Conservation (phyloP, 2,329 filamentous ascomycete species). For the Trichoderma oligosporum region DNA sequence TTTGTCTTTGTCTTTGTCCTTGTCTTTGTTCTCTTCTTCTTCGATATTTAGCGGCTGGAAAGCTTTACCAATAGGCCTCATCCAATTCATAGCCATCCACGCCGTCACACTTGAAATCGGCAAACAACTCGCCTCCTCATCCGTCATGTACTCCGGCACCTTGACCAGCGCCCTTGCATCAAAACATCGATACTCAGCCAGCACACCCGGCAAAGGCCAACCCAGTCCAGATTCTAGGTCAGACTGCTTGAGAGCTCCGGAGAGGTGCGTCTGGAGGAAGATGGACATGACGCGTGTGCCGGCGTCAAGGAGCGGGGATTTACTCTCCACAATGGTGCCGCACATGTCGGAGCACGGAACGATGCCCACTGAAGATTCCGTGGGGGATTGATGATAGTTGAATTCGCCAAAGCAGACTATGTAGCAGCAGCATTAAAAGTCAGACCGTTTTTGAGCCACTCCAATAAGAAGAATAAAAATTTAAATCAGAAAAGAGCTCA, state of each 20-base stretch:
- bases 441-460: not conserved
- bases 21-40: not conserved
- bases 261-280: slow-evolving; percentile 56
- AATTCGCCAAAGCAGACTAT: slow-evolving; percentile 63
- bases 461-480: too few relatives aligned
- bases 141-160: slow-evolving; percentile 53
- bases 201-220: slow-evolving; percentile 54
- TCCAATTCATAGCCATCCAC: slow-evolving; percentile 62
- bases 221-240: slow-evolving; percentile 58
- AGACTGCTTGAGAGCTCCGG: slow-evolving; percentile 54
- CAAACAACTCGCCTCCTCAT: slow-evolving; percentile 57
- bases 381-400: slow-evolving; percentile 50
- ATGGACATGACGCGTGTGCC: slow-evolving; percentile 66
- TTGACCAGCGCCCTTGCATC: slow-evolving; percentile 52
- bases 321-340: slow-evolving; percentile 51
- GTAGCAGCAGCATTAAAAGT: not conserved
- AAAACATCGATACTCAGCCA: slow-evolving; percentile 59
- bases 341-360: slow-evolving; percentile 70
- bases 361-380: slow-evolving; percentile 32
- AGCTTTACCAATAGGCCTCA: slow-evolving; percentile 50
- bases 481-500: not conserved
- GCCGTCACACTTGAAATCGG: slow-evolving; percentile 61
- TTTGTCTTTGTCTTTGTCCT: slow-evolving; percentile 26
- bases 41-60: slow-evolving; percentile 22
- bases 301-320: slow-evolving; percentile 39